phyloP scores from a whole-genome alignment of 2,329 filamentous ascomycete genomes.

The Penicillium sp. region DNA sequence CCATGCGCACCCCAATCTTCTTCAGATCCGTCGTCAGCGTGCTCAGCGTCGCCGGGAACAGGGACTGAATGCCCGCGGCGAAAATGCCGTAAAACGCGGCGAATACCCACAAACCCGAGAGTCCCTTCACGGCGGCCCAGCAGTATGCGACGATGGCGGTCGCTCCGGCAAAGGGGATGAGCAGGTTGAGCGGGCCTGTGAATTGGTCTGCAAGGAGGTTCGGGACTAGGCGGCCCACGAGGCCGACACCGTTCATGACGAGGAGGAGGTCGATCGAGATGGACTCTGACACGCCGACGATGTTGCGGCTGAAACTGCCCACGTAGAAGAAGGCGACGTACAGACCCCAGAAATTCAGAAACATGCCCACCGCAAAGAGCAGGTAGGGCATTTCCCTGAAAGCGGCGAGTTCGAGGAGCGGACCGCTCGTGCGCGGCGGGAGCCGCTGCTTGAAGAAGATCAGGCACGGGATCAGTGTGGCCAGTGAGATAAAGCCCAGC shows the following conservation, averaged over 20 bases:
- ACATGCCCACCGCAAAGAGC: conserved; percentile 46
- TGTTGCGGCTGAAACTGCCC: conserved; percentile 43
- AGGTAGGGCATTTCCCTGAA: conserved; percentile 55
- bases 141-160: conserved; percentile 51
- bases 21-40: conserved; percentile 56
- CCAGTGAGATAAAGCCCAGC: conserved; percentile 62
- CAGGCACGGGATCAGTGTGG: conserved; percentile 43
- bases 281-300: conserved; percentile 45
- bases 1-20: conserved; percentile 59
- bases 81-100: conserved; percentile 65
- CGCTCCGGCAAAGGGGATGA: conserved; percentile 53
- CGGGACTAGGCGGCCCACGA: conserved; percentile 60
- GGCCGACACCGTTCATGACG: conserved; percentile 65
- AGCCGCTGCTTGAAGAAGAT: conserved; percentile 54
- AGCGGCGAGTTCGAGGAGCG: conserved; percentile 54
- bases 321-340: conserved; percentile 58
- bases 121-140: conserved; percentile 60
- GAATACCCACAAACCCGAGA: conserved; percentile 62
- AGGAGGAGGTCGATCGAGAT: conserved; percentile 63
- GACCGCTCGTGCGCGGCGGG: conserved; percentile 52
- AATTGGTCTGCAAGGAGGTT: conserved; percentile 60
- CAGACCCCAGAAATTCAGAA: conserved; percentile 54
- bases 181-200: conserved; percentile 62
- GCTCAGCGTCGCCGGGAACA: conserved; percentile 66
- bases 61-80: conserved; percentile 63